Evolutionary conservation across 2,329 filamentous ascomycete genomes (phyloP), one percentile per base, ranked within the genome.

Genomic region (Colletotrichum destructivum): DNA sequence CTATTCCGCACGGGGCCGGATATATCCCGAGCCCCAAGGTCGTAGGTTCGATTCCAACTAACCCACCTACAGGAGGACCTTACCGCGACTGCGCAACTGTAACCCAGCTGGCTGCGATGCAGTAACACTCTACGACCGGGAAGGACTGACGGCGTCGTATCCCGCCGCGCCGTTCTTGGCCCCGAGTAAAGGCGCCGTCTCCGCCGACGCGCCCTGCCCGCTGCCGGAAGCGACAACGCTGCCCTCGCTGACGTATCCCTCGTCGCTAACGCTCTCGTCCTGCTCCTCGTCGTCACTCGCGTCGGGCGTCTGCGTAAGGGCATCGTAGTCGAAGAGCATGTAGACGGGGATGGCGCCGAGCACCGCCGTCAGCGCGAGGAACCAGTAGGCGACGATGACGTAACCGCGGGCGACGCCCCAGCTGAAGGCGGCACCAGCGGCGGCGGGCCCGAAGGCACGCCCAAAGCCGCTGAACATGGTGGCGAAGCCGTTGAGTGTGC

Each of bases 401-500:
- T 94, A 96, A 0, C 94, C 94, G 40, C 87, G 84, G 76, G 93
- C 89, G 1, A 94, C 90, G 1, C 96, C 96, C 83, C 89, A 90
- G 0, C 90, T 92, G 78, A 98, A 98, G 0, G 91, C 85, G 1
- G 86, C 83, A 0, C 96, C 96, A 0, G 91, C 88, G 44, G 92
- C 81, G 0, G 93, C 93, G 0, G 96, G 96, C 0, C 96, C 96
- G 0, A 88, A 77, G 0, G 94, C 95, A 60, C 95, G 86, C 2
- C 95, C 96, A 6, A 98, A 81, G 0, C 94, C 95, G 74, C 91
- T 92, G 44, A 95, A 90, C 67, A 92, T 93, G 0, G 95, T 98
- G 0, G 94, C 95, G 73, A 98, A 91, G 3, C 96, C 96, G 78
- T 98, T 98, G 66, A 98, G 93, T 0, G 93, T 95, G 3, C 96